Evolutionary conservation across 179 eudicot genomes (phyloP).

Genomic region (Beta corolliflora): DNA sequence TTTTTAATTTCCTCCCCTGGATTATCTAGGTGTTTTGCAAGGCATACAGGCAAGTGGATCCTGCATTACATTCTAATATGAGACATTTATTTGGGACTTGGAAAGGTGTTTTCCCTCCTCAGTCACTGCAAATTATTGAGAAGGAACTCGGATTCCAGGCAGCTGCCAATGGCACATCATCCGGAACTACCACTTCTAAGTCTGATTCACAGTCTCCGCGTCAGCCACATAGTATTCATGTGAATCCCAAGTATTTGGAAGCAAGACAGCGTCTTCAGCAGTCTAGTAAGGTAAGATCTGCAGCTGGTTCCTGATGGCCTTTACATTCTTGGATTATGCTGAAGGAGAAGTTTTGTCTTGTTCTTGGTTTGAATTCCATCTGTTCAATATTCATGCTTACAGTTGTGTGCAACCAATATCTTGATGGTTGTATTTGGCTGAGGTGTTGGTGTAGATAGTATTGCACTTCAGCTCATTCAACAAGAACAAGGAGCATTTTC

Average conservation of each 20-base stretch:
- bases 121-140: slow-evolving; percentile 82
- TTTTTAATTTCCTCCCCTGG: slow-evolving; percentile 2
- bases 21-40: slow-evolving; percentile 85
- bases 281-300: slow-evolving; percentile 59
- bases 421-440: background rate
- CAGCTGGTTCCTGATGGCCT: slow-evolving; percentile 2
- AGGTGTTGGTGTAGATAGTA: background rate
- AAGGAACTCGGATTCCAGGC: slow-evolving; percentile 76
- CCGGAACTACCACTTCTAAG: slow-evolving; percentile 57
- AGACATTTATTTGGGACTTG: slow-evolving; percentile 98
- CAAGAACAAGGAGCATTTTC: background rate
- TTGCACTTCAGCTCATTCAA: background rate
- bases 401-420: background rate
- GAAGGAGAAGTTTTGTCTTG: background rate
- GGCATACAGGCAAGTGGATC: slow-evolving; percentile 85
- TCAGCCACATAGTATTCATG: slow-evolving; percentile 85
- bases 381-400: background rate
- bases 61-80: slow-evolving; percentile 75
- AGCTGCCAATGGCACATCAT: slow-evolving; percentile 66
- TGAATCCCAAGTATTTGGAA: slow-evolving; percentile 94
- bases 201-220: slow-evolving; percentile 67
- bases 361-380: background rate
- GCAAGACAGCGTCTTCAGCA: slow-evolving; percentile 89
- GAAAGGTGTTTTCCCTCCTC: slow-evolving; percentile 95
- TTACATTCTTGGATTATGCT: slow-evolving; percentile 2